A percentile compares a stretch with the other conserved stretches of the same genome.
Conservation (phyloP, 2,329 filamentous ascomycete species). For the Aureobasidium subglaciale region DNA sequence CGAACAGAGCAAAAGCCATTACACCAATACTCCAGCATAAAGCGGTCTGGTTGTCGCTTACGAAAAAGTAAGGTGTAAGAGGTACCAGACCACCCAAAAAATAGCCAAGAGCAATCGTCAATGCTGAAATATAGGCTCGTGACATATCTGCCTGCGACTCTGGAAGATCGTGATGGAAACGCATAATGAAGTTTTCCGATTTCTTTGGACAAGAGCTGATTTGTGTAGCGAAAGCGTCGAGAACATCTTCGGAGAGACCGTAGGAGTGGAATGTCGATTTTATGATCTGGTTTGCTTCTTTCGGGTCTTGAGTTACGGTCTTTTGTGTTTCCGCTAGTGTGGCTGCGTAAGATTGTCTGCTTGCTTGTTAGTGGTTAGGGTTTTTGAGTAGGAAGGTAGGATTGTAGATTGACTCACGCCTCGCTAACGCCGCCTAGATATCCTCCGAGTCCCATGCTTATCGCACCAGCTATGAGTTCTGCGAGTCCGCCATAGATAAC, state of each 20-base stretch:
- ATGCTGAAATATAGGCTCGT: constrained; percentile 47
- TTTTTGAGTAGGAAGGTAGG: background rate
- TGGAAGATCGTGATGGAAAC: constrained; percentile 36
- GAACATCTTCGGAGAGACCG: background rate
- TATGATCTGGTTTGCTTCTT: background rate
- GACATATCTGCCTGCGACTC: constrained; percentile 35
- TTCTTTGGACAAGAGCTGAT: background rate
- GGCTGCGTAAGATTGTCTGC: constrained; percentile 11
- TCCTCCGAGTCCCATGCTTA: constrained; percentile 38
- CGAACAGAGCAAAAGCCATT: constrained; percentile 54
- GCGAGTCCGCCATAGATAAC: constrained; percentile 37
- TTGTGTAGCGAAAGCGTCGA: constrained; percentile 3
- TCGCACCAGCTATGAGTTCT: constrained; percentile 35
- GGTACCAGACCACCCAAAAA: constrained; percentile 64
- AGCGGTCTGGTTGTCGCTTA: constrained; percentile 37
- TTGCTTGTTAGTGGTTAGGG: background rate
- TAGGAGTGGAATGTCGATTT: constrained; percentile 2
- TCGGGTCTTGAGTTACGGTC: background rate
- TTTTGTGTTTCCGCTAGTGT: constrained; percentile 6
- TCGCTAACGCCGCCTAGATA: constrained; percentile 44
- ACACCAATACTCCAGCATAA: constrained; percentile 55
- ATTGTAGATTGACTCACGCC: constrained; percentile 29
- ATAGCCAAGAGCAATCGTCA: constrained; percentile 63
- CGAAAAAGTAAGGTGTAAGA: constrained; percentile 63
- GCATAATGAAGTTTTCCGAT: constrained; percentile 3